A percentile compares a stretch with the other conserved stretches of the same genome.
phyloP scores from a whole-genome alignment of 176 grass and related monocot genomes.

The Thinopyrum elongatum region DNA sequence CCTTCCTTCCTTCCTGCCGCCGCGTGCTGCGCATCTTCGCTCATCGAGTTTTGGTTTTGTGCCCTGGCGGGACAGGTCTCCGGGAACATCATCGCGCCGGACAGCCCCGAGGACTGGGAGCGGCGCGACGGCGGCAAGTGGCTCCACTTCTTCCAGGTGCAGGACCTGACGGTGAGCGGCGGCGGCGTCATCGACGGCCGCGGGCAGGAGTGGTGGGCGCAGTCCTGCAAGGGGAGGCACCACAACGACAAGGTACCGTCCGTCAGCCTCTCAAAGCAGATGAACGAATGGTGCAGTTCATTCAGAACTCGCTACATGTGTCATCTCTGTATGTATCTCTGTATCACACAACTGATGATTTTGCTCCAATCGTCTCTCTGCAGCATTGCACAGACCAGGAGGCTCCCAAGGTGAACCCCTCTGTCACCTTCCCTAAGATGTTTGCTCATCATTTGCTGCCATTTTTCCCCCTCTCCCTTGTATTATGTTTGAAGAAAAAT shows the following conservation, averaged over 20 bases:
- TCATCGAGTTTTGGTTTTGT: neutral
- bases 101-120: slow-evolving; percentile 46
- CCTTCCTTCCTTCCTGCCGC: neutral
- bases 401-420: slow-evolving; percentile 22
- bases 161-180: slow-evolving; percentile 41
- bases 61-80: slow-evolving; percentile 23
- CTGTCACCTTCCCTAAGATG: neutral
- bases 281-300: too few relatives aligned
- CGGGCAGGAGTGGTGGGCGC: slow-evolving; percentile 72
- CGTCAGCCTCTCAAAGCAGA: too few relatives aligned
- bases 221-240: slow-evolving; percentile 11
- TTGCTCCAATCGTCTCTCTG: neutral
- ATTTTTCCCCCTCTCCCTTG: neutral
- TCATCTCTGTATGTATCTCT: neutral
- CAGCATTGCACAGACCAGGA: neutral
- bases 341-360: neutral
- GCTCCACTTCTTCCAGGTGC: slow-evolving; percentile 49
- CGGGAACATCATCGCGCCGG: slow-evolving; percentile 51
- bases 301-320: too few relatives aligned
- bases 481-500: neutral
- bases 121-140: slow-evolving; percentile 12
- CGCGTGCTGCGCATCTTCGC: neutral
- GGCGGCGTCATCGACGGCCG: slow-evolving; percentile 65
- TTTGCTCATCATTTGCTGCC: neutral
- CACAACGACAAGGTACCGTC: slow-evolving; percentile 46